These are phyloP conservation scores for Rhodotorula sp. DNA, from an alignment of 1,284 basidiomycete species.

Conservation along the genomic window DNA sequence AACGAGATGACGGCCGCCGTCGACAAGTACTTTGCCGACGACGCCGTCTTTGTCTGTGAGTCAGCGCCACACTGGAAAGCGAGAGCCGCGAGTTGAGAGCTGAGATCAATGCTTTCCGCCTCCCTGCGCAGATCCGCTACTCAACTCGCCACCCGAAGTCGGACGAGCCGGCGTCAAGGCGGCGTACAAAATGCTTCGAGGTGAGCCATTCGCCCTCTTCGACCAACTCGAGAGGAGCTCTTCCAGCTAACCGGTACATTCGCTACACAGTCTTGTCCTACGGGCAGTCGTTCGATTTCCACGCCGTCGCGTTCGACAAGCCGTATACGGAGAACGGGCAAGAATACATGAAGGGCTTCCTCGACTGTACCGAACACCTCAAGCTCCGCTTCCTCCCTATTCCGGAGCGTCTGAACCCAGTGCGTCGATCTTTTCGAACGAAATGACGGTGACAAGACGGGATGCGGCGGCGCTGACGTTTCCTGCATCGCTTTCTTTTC, in stretches of 20 bases:
- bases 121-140: conserved; percentile 20
- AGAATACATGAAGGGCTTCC: conserved; percentile 14
- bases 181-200: conserved; percentile 35
- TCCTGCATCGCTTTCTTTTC: neutral
- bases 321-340: conserved; percentile 17
- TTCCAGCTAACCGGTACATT: neutral
- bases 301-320: conserved; percentile 25
- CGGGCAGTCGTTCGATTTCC: conserved; percentile 31
- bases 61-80: neutral
- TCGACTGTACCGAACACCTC: conserved; percentile 32
- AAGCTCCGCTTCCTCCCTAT: conserved; percentile 30
- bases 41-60: conserved; percentile 18
- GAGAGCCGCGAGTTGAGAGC: neutral
- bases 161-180: conserved; percentile 35
- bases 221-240: no score
- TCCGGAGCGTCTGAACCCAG: conserved; percentile 26
- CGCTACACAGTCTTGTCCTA: conserved; percentile 17
- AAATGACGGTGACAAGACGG: neutral
- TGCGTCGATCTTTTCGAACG: neutral
- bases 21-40: conserved; percentile 32
- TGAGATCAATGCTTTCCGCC: neutral
- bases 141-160: conserved; percentile 20
- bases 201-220: neutral
- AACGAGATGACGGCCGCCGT: conserved; percentile 21
- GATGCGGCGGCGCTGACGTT: neutral